Conservation (phyloP, 1,139 yeast species). For the Candida gigantensis region DNA sequence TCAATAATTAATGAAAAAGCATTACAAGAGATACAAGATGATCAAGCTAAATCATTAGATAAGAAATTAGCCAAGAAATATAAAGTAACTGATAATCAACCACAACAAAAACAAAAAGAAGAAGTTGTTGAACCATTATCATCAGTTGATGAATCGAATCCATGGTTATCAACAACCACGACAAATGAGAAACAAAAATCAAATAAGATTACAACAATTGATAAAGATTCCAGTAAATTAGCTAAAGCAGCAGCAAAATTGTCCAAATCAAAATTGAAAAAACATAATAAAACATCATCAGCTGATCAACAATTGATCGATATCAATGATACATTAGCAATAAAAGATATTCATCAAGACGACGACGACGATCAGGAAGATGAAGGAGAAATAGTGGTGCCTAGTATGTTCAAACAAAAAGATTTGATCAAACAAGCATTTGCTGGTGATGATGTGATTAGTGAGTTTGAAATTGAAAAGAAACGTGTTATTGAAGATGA, state of each 20-base stretch:
- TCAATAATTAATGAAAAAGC: conserved; percentile 43
- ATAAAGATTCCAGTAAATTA: conserved; percentile 58
- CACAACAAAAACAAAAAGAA: conserved; percentile 6
- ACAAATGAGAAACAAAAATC: conserved; percentile 43
- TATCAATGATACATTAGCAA: conserved; percentile 46
- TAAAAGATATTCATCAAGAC: conserved; percentile 21
- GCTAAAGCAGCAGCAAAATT: conserved; percentile 55
- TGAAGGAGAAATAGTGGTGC: conserved; percentile 36
- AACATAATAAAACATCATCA: conserved; percentile 31
- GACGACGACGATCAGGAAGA: conserved; percentile 43
- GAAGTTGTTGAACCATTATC: conserved; percentile 12
- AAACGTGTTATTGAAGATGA: conserved; percentile 68
- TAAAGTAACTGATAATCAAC: conserved; percentile 15
- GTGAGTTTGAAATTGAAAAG: conserved; percentile 78
- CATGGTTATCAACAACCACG: conserved; percentile 64
- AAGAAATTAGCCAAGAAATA: conserved; percentile 38
- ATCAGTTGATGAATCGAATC: conserved; percentile 49
- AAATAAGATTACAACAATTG: conserved; percentile 55
- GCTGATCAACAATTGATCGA: conserved; percentile 49
- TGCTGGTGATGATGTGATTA: conserved; percentile 93
- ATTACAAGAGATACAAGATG: conserved; percentile 54
- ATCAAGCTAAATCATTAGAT: conserved; percentile 49
- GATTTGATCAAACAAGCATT: conserved; percentile 88
- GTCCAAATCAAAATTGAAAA: conserved; percentile 48
- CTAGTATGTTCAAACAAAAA: conserved; percentile 67